Conservation (phyloP, 129 eudicot species). For the Centella asiatica region DNA sequence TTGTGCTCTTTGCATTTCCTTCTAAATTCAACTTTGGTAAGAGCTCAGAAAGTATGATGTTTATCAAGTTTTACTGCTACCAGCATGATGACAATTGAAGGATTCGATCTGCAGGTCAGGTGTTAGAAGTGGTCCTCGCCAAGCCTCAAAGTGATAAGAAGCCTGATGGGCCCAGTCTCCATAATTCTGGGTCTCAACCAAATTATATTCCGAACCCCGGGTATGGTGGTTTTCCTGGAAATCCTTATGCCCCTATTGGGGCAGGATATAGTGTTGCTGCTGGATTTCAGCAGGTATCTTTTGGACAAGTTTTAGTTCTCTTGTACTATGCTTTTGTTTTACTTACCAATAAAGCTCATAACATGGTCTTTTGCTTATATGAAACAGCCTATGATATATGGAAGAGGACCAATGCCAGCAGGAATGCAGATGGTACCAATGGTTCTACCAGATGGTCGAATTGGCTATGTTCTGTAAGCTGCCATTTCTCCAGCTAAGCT, state of each 20-base stretch:
- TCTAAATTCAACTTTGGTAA: neutral
- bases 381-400: constrained; percentile 87
- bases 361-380: neutral
- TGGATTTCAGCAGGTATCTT: constrained; percentile 77
- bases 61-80: neutral
- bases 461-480: constrained; percentile 99
- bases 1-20: neutral
- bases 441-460: constrained; percentile 98
- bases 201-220: constrained; percentile 68
- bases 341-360: neutral
- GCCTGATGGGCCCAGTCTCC: constrained; percentile 41
- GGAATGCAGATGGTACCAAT: constrained; percentile 99
- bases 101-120: constrained; percentile 57
- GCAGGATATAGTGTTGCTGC: constrained; percentile 67
- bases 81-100: neutral
- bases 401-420: constrained; percentile 96
- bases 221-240: constrained; percentile 71
- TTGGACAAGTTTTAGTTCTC: neutral
- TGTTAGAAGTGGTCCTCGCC: constrained; percentile 86
- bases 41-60: neutral
- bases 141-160: constrained; percentile 89
- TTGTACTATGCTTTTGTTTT: neutral
- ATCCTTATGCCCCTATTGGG: constrained; percentile 60
- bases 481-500: neutral
- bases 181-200: constrained; percentile 46